Evolutionary conservation across 2,329 filamentous ascomycete species (phyloP), one percentile per base, ranked within the genome.

Genomic region (Pyrenochaeta sp.): DNA sequence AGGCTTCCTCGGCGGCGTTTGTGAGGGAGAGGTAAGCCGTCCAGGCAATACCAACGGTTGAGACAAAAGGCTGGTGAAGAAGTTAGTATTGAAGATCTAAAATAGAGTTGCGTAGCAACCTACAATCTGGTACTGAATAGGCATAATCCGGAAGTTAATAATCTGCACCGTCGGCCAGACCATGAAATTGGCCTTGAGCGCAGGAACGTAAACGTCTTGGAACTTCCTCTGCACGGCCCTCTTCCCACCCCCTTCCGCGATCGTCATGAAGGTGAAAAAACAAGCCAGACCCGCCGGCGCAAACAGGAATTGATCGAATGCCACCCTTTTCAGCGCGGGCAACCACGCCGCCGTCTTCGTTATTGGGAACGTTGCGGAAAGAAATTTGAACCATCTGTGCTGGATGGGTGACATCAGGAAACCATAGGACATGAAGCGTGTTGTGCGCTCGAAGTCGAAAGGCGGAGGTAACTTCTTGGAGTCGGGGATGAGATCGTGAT

Each of bases 221-320:
- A 99, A 89, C 83, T 99, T 99, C 75, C 89, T 86, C 61, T 84
- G 81, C 49, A 99, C 85, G 7, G 91, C 93, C 59, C 91, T 85
- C 70, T 86, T 88, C 32, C 93, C 92, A 56, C 95, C 95, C 27
- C 95, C 95, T 80, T 99, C 95, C 12, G 94, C 91, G 15, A 98
- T 79, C 0, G 95, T 98, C 94, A 99, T 98, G 79, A 90, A 94
- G 0, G 91, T 93, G 78, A 98, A 99, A 83, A 99, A 99, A 66
- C 86, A 85, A 13, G 86, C 91, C 55, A 99, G 86, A 81, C 91
- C 92, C 65, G 95, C 86, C 1, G 95, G 95, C 40, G 95, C 93
- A 79, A 98, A 98, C 50, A 97, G 84, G 30, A 98, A 83, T 80
- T 99, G 95, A 77, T 99, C 95, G 70, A 95, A 90, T 7, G 90